Base-by-base conservation (phyloP, 2,329 filamentous ascomycete genomes). In the Nigrograna mackinnonii region DNA sequence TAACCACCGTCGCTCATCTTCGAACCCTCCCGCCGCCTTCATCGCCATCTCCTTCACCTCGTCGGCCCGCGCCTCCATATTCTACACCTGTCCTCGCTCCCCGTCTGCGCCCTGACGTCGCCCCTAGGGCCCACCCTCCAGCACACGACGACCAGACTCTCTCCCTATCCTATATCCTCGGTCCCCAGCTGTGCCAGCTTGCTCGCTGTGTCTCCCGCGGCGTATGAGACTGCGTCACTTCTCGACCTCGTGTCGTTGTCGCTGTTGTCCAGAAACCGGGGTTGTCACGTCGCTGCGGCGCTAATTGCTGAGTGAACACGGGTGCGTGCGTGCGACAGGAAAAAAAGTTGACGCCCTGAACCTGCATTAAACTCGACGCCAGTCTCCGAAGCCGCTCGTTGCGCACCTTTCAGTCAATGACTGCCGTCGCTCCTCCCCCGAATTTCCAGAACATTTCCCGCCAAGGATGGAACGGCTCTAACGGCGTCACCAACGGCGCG, bases 391-490 rank as follows among this genome's bases (percentile, higher is more conserved):
- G 40, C 47, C 41, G 47, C 56, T 42, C 31, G 19, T 47, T 46
- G 31, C 39, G 50, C 52, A 48, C 52, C 47, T 54, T 49, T 36
- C 55, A 52, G 63, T 54, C 57, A 60, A 85, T 85, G 82, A 85
- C 82, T 75, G 82, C 83, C 62, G 83, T 86, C 64, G 82, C 81
- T 64, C 80, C 80, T 70, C 80, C 80, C 51, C 76, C 81, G 58
- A 80, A 78, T 66, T 80, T 84, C 62, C 80, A 84, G 73, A 79
- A 78, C 62, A 76, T 78, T 61, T 73, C 78, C 62, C 77, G 74
- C 67, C 72, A 79, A 71, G 78, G 78, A 81, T 84, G 81, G 82
- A 81, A 76, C 69, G 72, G 71, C 74, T 63, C 72, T 76, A 77
- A 79, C 70, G 74, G 72, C 70, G 74, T 75, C 65, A 74, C 79